phyloP scores from a whole-genome alignment of 2,329 filamentous ascomycete genomes.

The Penicillium nordicum region DNA sequence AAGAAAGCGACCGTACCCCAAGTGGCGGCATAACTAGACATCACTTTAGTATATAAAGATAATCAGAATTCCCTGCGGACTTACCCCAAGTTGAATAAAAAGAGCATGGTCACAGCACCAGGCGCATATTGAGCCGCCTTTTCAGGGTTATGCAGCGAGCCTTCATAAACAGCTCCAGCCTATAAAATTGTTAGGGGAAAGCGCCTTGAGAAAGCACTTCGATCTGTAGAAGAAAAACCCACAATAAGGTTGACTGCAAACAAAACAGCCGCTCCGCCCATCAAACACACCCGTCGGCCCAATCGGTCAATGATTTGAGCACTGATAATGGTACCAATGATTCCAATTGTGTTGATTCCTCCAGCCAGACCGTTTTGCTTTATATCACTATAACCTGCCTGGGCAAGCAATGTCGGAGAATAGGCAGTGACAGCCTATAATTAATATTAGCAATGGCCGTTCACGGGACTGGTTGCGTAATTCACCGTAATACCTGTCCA shows the following conservation, averaged over 20 bases:
- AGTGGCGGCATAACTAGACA: constrained; percentile 45
- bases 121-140: constrained; percentile 42
- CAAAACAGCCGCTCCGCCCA: constrained; percentile 39
- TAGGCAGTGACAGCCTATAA: constrained; percentile 37
- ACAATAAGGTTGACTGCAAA: constrained; percentile 45
- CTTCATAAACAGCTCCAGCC: constrained; percentile 46
- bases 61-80: not conserved
- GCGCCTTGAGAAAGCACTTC: not conserved
- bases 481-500: constrained; percentile 46
- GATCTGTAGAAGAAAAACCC: not conserved
- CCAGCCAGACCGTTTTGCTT: constrained; percentile 49
- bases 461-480: not conserved
- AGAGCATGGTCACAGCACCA: constrained; percentile 49
- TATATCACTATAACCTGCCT: constrained; percentile 38
- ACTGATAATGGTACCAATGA: constrained; percentile 51
- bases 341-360: constrained; percentile 52
- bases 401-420: constrained; percentile 28
- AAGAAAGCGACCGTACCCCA: constrained; percentile 54
- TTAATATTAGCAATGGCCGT: constrained; percentile 27
- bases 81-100: constrained; percentile 38
- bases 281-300: constrained; percentile 44
- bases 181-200: constrained; percentile 13
- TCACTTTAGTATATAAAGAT: not conserved
- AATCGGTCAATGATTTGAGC: constrained; percentile 52
- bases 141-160: constrained; percentile 34